phyloP scores from a whole-genome alignment of 2,329 filamentous ascomycete genomes.

The Aspergillus awamori region DNA sequence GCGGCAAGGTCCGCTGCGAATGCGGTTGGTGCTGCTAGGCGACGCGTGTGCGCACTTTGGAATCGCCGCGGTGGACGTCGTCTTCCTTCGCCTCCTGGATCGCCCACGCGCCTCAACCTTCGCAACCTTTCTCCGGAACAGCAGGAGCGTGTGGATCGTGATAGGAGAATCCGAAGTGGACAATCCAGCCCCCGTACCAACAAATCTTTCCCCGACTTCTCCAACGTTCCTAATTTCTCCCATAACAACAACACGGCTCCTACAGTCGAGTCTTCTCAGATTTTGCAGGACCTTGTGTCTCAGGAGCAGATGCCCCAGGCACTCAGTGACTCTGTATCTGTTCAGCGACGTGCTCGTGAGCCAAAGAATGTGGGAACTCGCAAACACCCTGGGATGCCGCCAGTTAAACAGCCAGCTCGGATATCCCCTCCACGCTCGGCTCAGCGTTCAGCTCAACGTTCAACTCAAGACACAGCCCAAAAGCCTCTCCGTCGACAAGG shows the following conservation, averaged over 20 bases:
- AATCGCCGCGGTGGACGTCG: background rate
- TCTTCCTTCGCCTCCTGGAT: constrained; percentile 4
- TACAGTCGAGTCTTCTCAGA: background rate
- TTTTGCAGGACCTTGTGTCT: background rate
- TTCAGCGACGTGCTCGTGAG: no score
- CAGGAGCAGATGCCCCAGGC: background rate
- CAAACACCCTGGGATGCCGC: no score
- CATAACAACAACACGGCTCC: background rate
- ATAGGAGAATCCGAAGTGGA: constrained; percentile 19
- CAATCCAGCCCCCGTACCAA: constrained; percentile 12
- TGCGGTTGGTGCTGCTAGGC: constrained; percentile 13
- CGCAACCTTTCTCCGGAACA: constrained; percentile 20
- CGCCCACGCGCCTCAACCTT: constrained; percentile 20
- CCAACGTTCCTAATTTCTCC: constrained; percentile 14
- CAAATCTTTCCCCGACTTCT: constrained; percentile 21
- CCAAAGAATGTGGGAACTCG: no score
- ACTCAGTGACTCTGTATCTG: no score
- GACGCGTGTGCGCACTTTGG: constrained; percentile 13
- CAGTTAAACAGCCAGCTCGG: background rate
- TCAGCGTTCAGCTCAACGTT: no score
- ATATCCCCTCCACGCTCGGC: no score
- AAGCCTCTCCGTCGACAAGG: no score
- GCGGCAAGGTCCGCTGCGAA: constrained; percentile 21
- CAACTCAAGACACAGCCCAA: no score
- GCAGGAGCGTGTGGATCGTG: constrained; percentile 14